These are phyloP conservation scores for Aphanomyces stellatus DNA, from an alignment of 352 stramenopile genomes.

Conservation along the genomic window DNA sequence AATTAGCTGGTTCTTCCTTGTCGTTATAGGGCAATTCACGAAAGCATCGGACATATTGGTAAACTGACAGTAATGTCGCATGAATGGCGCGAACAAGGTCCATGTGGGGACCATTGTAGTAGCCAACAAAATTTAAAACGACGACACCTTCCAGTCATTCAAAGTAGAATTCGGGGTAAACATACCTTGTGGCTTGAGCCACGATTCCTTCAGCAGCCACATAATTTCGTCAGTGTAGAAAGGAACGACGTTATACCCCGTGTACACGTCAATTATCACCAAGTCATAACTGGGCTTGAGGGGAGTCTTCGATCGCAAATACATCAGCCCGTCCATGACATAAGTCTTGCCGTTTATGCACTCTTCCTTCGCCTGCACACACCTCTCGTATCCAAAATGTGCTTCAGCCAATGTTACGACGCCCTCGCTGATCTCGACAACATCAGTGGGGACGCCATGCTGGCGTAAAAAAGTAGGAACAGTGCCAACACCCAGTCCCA, in stretches of 20 bases:
- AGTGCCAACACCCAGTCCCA: constrained; percentile 61
- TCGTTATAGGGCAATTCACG: constrained; percentile 41
- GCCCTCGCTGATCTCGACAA: constrained; percentile 62
- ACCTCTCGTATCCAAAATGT: constrained; percentile 67
- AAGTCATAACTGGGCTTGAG: constrained; percentile 37
- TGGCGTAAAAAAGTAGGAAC: constrained; percentile 58
- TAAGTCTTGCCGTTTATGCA: constrained; percentile 48
- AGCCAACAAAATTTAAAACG: constrained; percentile 73
- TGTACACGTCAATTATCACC: constrained; percentile 64
- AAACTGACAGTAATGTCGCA: constrained; percentile 55
- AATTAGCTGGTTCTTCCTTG: constrained; percentile 41
- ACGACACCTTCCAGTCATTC: constrained; percentile 34
- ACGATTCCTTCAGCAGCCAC: not conserved
- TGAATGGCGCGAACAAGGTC: constrained; percentile 60
- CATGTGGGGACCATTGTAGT: constrained; percentile 38
- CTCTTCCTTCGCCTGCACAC: constrained; percentile 29
- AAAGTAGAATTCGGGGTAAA: not conserved
- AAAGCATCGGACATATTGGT: constrained; percentile 39
- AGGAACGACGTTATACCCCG: constrained; percentile 19
- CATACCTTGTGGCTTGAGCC: constrained; percentile 2
- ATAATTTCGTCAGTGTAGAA: constrained; percentile 11
- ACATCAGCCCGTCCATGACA: constrained; percentile 55
- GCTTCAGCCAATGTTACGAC: constrained; percentile 52
- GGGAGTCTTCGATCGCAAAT: constrained; percentile 34
- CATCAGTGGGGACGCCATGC: constrained; percentile 55